Conservation (phyloP, 768 basidiomycete genomes). For the Kwoniella dendrophila region DNA sequence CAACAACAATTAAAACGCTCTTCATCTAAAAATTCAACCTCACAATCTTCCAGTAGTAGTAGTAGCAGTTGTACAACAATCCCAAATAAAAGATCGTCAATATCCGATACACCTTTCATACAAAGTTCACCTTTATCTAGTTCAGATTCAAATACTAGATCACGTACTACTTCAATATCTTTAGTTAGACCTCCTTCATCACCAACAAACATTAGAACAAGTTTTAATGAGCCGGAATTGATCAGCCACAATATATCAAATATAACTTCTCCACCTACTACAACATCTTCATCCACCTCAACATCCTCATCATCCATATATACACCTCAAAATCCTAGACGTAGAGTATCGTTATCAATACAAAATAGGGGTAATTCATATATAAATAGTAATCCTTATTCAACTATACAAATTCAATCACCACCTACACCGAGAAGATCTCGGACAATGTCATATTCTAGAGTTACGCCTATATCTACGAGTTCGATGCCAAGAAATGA, state of each 20-base stretch:
- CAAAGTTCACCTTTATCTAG: too few relatives aligned
- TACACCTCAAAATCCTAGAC: constrained; percentile 5
- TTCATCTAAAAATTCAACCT: too few relatives aligned
- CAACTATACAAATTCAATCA: neutral
- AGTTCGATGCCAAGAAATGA: neutral
- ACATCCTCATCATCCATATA: constrained; percentile 7
- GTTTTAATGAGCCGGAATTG: neutral
- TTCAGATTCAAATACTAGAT: neutral
- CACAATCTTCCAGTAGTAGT: too few relatives aligned
- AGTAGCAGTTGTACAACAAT: neutral
- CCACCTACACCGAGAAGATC: neutral
- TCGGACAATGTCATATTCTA: constrained; percentile 3
- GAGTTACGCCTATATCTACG: neutral
- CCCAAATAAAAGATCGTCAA: neutral
- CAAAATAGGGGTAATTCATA: neutral
- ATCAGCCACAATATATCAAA: neutral
- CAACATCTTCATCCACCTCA: neutral
- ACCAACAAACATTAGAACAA: neutral
- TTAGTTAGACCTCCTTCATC: constrained; percentile 2
- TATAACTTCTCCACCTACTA: neutral
- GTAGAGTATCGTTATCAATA: constrained; percentile 6
- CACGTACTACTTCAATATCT: constrained; percentile 3
- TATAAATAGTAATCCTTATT: neutral
- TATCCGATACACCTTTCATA: neutral
- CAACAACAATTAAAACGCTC: neutral